Base-by-base conservation (phyloP, 495 filamentous ascomycete genomes). In the Aspergillus taichungensis region DNA sequence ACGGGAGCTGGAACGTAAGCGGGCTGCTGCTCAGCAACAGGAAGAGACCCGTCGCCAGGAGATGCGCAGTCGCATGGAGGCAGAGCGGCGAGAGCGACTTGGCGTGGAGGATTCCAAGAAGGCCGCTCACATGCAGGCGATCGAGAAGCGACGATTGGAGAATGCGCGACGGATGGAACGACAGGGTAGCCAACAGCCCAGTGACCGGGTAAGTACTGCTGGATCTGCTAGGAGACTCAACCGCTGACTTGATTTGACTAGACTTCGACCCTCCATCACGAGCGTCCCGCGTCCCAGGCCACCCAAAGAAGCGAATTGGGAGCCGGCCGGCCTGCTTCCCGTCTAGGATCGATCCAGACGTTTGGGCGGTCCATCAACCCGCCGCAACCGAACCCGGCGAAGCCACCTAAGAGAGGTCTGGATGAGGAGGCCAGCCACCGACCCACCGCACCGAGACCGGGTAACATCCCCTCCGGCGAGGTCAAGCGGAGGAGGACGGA, bases 1-100 rank as follows among this genome's bases (percentile, higher is more conserved):
- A 60, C 76, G 76, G 1, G 86, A 91, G 52, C 60, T 82, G 18
- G 88, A 92, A 52, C 82, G 85, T 41, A 88, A 84, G 62, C 75
- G 83, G 43, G 77, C 80, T 40, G 18, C 18, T 1, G 75, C 74
- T 29, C 69, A 71, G 47, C 66, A 73, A 50, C 68, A 76, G 46
- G 69, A 74, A 48, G 68, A 74, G 44, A 51, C 64, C 34, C 67
- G 69, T 41, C 71, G 64, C 8, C 72, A 74, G 49, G 67, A 75
- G 29, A 61, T 69, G 50, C 55, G 65, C 31, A 67, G 69, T 32
- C 69, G 71, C 38, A 64, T 69, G 36, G 73, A 76, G 47, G 62
- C 64, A 40, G 69, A 69, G 40, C 67, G 66, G 6, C 62, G 68
- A n/a, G 72, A 75, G 39, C 67, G 66, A 37, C 61, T 59, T 37